Base-by-base conservation (phyloP, 192 early-diverging fungal genomes). In the Backusella liffmaniae region DNA sequence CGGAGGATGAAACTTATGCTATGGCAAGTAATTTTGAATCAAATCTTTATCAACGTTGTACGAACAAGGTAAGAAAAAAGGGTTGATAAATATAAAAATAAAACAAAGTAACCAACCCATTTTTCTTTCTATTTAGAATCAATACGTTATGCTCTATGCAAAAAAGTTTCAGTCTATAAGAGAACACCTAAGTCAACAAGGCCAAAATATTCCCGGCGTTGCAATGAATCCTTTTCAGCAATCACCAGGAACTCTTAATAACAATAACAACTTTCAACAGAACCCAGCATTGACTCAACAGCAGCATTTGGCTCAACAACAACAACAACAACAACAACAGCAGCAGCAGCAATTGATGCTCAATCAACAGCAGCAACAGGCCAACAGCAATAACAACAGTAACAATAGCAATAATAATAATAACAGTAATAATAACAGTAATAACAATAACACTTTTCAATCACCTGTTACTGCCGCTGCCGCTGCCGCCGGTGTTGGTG, bases 11-110 rank as follows among this genome's bases (percentile, higher is more conserved):
- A 44, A 78, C 74, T 41, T 78, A 78, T 70, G 66, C 49, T 7
- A 74, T 70, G 10, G 76, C 80, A 13, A 74, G 67, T 49, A 73
- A 67, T 59, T 82, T 82, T 78, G 80, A 82, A 73, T 29, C 65
- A 16, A 72, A 16, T 42, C 71, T 82, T n/a, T 78, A 76, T 73
- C 51, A 73, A 16, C 67, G 74, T 49, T 76, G 77, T 35, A 78
- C 73, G 15, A 71, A 34, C 70, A 82, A 78, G 77, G 80, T 82
- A 76, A 66, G 10, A 59, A 53, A 21, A 53, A 53, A n/a, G 16
- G n/a, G 18, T 53, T 59, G 26, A 29, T 29, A 62, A 29, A 29
- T 29, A 39, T 3, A 32, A 30, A 30, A 30, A 37, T 7, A 39
- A 39, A 3, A 39, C 37, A 39, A 39, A 39, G 8, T 21, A 56